Base-by-base conservation (phyloP, 768 basidiomycete genomes). In the Leccinum arenicola region DNA sequence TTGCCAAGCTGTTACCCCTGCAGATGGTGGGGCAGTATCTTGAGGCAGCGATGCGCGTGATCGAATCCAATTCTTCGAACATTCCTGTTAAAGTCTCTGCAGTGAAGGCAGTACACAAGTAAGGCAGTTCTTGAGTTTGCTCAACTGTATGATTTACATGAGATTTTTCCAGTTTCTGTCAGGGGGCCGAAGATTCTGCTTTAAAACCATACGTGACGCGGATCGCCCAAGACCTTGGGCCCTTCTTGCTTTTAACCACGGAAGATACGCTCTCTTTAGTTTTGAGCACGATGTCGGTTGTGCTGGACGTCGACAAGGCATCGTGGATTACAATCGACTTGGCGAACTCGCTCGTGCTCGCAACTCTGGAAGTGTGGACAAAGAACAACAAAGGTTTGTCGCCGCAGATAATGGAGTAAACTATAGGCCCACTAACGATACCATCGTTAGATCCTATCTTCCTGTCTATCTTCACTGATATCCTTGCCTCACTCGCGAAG, bases 51-150 rank as follows among this genome's bases (percentile, higher is more conserved):
- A 79, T 97, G 31, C 85, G 88, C 54, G 94, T 92, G 9, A 82
- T 99, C 9, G 93, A 95, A 73, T 82, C 86, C 0, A 65, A 69
- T 21, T 83, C 84, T 25, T 85, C 89, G 4, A 82, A 84, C 27
- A 80, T 94, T n/a, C 91, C 93, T 0, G 89, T 98, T 67, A 98
- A 98, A 74, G 80, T 98, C 6, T 95, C 93, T 1, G 95, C 96
- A 10, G 89, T 98, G 27, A 91, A 93, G 72, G 94, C 96, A 3
- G 81, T 98, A 40, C 87, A 91, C 67, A 95, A 98, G 97, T 98
- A 66, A 58, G 85, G 70, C 17, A 23, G 6, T 36, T 58, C 47
- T n/a, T 47, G 19, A 7, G 1, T 27, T 54, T n/a, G 25, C 12
- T 36, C 11, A 1, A 10, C 29, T 29, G 4, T 40, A 11, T 15